Percentiles rank a stretch among this genome's conserved stretches.
Evolutionary conservation across 169 alveolate species (phyloP).

Genomic region (Plasmodium cynomolgi): DNA sequence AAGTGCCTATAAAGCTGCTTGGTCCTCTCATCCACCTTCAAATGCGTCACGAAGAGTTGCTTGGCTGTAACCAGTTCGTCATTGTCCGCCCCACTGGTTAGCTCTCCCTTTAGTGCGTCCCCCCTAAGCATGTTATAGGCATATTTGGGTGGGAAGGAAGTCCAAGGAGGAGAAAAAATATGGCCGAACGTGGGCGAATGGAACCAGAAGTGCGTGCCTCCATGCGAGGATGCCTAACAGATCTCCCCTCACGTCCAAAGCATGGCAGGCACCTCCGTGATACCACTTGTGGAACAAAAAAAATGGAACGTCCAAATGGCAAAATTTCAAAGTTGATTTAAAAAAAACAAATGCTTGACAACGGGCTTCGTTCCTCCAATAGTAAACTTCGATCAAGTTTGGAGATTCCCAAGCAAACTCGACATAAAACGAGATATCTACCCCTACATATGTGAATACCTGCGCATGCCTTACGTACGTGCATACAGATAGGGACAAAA

Average conservation of each 20-base stretch:
- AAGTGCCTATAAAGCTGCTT: conserved; percentile 25
- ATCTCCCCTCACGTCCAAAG: not conserved
- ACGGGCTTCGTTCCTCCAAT: not conserved
- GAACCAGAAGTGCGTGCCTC: not conserved
- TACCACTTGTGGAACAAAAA: not conserved
- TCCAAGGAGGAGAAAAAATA: not conserved
- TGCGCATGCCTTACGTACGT: not conserved
- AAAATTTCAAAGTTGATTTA: not conserved
- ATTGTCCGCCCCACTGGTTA: not conserved
- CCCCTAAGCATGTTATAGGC: conserved; percentile 12
- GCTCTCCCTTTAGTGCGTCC: not conserved
- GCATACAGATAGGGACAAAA: not conserved
- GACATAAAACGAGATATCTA: not conserved
- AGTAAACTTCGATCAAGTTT: not conserved
- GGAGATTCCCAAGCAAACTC: not conserved
- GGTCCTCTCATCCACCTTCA: conserved; percentile 62
- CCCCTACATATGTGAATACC: not conserved
- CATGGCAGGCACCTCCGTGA: not conserved
- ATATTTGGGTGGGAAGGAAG: not conserved
- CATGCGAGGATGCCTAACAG: not conserved
- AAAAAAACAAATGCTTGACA: not conserved
- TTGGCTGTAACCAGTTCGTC: conserved; percentile 49
- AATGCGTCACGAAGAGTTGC: conserved; percentile 25
- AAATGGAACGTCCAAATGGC: not conserved
- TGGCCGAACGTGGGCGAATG: not conserved